These are phyloP conservation scores for Tulasnella sp. DNA, from an alignment of 768 basidiomycete species.

Conservation along the genomic window DNA sequence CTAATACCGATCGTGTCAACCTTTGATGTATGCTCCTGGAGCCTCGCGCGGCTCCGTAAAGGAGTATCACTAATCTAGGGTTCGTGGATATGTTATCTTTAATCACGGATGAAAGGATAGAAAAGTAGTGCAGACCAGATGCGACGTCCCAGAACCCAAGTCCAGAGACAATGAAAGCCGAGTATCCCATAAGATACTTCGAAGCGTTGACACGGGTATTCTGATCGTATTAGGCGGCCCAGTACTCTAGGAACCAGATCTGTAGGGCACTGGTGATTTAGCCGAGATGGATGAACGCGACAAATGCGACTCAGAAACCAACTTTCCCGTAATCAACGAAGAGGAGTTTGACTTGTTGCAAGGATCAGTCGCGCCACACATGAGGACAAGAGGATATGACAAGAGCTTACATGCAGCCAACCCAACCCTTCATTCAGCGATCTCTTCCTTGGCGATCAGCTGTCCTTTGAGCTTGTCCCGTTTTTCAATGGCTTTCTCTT, in stretches of 20 bases:
- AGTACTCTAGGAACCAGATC: constrained; percentile 35
- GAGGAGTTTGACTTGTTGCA: constrained; percentile 28
- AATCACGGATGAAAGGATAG: constrained; percentile 29
- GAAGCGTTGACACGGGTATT: constrained; percentile 25
- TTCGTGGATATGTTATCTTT: constrained; percentile 31
- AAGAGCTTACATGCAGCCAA: constrained; percentile 33
- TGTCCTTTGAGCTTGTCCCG: constrained; percentile 35
- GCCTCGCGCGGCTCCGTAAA: constrained; percentile 41
- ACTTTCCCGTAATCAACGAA: constrained; percentile 24
- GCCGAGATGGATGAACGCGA: constrained; percentile 17
- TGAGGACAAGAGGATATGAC: background rate
- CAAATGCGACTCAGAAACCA: constrained; percentile 26
- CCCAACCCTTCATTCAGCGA: constrained; percentile 47
- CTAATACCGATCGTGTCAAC: constrained; percentile 43
- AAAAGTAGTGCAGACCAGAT: constrained; percentile 27
- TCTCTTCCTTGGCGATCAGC: constrained; percentile 54
- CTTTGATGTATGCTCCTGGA: constrained; percentile 42
- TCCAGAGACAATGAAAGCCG: too few relatives aligned
- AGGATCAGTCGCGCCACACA: background rate
- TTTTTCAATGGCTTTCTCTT: constrained; percentile 15
- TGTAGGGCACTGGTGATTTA: constrained; percentile 24
- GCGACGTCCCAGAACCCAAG: constrained; percentile 22
- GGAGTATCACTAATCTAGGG: constrained; percentile 30
- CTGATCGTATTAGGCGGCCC: constrained; percentile 14
- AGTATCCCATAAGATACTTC: too few relatives aligned